Evolutionary conservation across 2,329 filamentous ascomycete genomes (phyloP).

Genomic region (Fusarium chuoi): DNA sequence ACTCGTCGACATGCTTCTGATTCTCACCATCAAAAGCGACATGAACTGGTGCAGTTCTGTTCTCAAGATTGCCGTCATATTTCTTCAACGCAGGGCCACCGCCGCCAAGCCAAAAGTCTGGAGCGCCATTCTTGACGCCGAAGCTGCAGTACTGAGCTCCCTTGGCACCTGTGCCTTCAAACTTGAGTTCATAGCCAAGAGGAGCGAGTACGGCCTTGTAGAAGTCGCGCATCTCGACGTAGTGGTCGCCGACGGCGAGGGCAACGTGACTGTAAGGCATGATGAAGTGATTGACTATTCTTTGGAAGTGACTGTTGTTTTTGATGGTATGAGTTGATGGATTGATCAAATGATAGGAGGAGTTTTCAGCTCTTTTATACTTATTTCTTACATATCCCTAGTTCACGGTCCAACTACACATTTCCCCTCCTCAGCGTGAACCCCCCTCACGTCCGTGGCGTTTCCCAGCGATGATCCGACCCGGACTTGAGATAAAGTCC

Average conservation of each 20-base stretch:
- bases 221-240: constrained; percentile 43
- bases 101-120: constrained; percentile 43
- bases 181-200: constrained; percentile 38
- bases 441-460: constrained; percentile 18
- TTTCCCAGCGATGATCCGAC: constrained; percentile 1
- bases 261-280: constrained; percentile 39
- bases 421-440: constrained; percentile 15
- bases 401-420: constrained; percentile 22
- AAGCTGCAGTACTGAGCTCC: constrained; percentile 38
- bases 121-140: constrained; percentile 18
- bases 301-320: background rate
- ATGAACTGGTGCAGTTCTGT: constrained; percentile 35
- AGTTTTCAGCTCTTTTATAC: constrained; percentile 14
- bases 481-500: constrained; percentile 20
- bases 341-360: background rate
- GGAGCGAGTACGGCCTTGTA: constrained; percentile 42
- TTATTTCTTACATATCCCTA: background rate
- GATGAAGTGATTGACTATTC: background rate
- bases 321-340: background rate
- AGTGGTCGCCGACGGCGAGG: constrained; percentile 41
- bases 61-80: constrained; percentile 37
- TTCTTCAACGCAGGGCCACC: constrained; percentile 31
- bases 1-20: constrained; percentile 37
- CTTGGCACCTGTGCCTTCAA: constrained; percentile 22
- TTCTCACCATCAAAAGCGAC: constrained; percentile 36